These are phyloP conservation scores for Citrullus mucosospermus DNA, from an alignment of 306 rosid species.

Conservation along the genomic window DNA sequence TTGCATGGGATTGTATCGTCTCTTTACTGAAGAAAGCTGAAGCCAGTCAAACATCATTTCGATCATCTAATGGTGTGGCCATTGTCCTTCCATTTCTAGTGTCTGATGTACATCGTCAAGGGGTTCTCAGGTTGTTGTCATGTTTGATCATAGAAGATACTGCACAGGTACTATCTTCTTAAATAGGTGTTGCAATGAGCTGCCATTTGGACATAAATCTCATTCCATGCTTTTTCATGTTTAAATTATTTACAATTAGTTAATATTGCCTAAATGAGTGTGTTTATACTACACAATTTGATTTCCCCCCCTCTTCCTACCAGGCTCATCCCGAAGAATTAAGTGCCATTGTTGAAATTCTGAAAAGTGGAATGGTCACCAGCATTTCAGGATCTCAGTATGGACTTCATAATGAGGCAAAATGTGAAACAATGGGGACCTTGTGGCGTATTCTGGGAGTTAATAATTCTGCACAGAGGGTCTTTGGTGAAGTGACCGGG, in stretches of 20 bases:
- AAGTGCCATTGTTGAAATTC: slow-evolving; percentile 73
- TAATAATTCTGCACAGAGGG: slow-evolving; percentile 65
- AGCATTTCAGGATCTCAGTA: slow-evolving; percentile 74
- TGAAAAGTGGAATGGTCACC: slow-evolving; percentile 93
- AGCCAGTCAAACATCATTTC: slow-evolving; percentile 75
- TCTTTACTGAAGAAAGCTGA: slow-evolving; percentile 89
- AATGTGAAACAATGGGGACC: slow-evolving; percentile 89
- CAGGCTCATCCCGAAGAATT: slow-evolving; percentile 96
- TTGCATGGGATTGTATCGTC: slow-evolving; percentile 98
- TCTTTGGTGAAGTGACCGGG: slow-evolving; percentile 95
- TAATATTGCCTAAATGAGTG: slow-evolving; percentile 10
- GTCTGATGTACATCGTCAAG: slow-evolving; percentile 70
- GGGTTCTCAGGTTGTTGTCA: slow-evolving; percentile 82
- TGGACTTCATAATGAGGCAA: slow-evolving; percentile 73
- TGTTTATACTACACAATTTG: slow-evolving; percentile 13
- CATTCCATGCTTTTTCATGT: background rate
- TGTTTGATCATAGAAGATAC: slow-evolving; percentile 83
- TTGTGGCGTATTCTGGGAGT: slow-evolving; percentile 82
- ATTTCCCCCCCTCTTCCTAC: slow-evolving; percentile 13
- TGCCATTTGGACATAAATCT: background rate
- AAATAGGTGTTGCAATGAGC: background rate
- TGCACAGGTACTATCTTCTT: slow-evolving; percentile 46
- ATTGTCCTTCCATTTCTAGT: slow-evolving; percentile 74
- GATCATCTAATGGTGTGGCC: slow-evolving; percentile 70
- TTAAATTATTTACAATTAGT: background rate